phyloP scores from a whole-genome alignment of 345 rosid species.

The Turnera subulata region DNA sequence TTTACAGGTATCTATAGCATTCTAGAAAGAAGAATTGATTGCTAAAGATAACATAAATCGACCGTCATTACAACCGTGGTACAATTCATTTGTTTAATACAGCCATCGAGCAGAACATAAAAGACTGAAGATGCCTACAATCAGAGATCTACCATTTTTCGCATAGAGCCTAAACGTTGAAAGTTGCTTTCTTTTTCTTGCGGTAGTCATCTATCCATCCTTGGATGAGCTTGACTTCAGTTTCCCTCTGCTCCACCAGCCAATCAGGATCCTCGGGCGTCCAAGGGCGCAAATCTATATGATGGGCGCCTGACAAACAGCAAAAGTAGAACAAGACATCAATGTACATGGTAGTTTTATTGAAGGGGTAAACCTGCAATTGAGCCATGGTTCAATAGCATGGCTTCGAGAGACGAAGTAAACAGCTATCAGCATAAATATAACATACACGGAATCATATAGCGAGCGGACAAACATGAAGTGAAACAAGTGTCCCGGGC shows the following conservation, averaged over 20 bases:
- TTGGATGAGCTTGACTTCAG: conserved; percentile 62
- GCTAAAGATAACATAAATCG: no score
- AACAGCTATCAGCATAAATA: background rate
- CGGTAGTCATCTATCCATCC: conserved; percentile 60
- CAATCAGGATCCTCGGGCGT: conserved; percentile 68
- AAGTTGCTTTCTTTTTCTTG: conserved; percentile 28
- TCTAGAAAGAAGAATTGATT: no score
- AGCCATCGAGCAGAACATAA: no score
- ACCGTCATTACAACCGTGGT: no score
- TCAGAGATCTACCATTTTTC: no score
- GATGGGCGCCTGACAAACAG: conserved; percentile 68
- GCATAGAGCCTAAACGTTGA: no score
- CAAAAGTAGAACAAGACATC: background rate
- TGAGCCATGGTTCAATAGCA: background rate
- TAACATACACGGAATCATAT: background rate
- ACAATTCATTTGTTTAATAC: no score
- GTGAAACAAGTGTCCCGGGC: no score
- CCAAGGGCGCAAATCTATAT: conserved; percentile 75
- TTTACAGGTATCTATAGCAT: no score
- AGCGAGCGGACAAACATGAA: no score
- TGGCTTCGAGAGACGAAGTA: background rate
- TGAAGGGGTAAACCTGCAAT: background rate
- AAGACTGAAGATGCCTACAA: no score
- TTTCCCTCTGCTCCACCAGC: conserved; percentile 69
- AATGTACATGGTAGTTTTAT: no score